phyloP scores from a whole-genome alignment of 2,329 filamentous ascomycete species.

The Xylariaceae sp. region DNA sequence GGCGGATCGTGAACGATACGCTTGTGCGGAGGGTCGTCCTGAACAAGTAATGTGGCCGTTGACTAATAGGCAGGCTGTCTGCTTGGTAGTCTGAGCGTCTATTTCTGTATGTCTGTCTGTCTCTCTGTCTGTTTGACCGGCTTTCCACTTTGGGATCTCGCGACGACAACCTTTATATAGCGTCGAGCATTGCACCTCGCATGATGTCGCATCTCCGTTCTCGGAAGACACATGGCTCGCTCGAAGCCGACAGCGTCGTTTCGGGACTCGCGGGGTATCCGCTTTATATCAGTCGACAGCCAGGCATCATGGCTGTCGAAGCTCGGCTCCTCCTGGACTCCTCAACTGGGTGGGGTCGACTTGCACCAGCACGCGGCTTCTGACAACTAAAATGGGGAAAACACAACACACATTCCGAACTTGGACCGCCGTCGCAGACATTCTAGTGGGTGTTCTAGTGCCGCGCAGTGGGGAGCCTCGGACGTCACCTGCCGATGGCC shows the following conservation, averaged over 20 bases:
- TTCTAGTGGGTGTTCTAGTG: too few species aligned
- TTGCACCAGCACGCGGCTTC: too few species aligned
- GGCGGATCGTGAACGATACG: too few species aligned
- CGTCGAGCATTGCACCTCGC: neutral
- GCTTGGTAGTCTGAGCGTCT: neutral
- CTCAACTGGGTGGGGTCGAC: neutral
- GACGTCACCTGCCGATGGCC: slow-evolving; percentile 1
- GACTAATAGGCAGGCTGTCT: neutral
- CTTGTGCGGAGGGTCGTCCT: neutral
- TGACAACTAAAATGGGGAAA: too few species aligned
- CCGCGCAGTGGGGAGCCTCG: slow-evolving; percentile 1
- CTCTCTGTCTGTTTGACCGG: neutral
- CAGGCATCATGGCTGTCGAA: neutral
- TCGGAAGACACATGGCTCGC: neutral
- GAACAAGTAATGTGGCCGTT: neutral
- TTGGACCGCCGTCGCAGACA: too few species aligned
- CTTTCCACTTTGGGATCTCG: neutral
- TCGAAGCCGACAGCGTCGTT: neutral
- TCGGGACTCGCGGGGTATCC: neutral
- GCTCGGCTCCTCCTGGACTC: neutral
- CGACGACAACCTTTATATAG: neutral
- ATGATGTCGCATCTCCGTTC: neutral
- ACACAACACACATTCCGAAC: too few species aligned
- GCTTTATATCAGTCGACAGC: neutral
- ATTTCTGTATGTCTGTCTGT: neutral